These are phyloP conservation scores for Melocanna baccifera DNA, from an alignment of 176 grass and related monocot genomes.

Conservation along the genomic window DNA sequence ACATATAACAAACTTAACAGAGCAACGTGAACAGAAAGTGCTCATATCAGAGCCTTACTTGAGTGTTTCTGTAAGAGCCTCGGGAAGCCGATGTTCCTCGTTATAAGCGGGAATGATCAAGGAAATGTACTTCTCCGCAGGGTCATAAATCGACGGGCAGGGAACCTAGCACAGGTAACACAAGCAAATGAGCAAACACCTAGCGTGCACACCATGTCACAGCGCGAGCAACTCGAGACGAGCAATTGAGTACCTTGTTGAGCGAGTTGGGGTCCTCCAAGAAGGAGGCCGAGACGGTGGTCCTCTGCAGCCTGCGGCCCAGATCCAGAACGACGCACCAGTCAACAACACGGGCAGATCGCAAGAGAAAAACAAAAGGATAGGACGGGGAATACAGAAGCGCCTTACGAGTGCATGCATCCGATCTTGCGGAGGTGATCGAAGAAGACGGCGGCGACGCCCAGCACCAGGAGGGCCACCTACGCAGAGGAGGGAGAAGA, in stretches of 20 bases:
- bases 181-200: constrained; percentile 30
- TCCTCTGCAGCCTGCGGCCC: constrained; percentile 62
- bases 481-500: constrained; percentile 33
- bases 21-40: background rate
- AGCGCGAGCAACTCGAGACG: background rate
- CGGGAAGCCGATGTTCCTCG: constrained; percentile 70
- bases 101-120: constrained; percentile 87
- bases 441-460: constrained; percentile 63
- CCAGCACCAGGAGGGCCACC: constrained; percentile 47
- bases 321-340: constrained; percentile 33
- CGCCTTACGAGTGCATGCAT: constrained; percentile 72
- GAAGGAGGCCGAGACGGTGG: constrained; percentile 51
- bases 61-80: constrained; percentile 67
- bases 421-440: constrained; percentile 87
- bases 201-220: background rate
- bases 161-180: constrained; percentile 53
- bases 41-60: constrained; percentile 42
- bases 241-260: constrained; percentile 58
- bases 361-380: background rate
- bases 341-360: constrained; percentile 28
- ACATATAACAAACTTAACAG: background rate
- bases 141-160: constrained; percentile 80
- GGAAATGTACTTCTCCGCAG: constrained; percentile 81
- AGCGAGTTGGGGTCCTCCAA: constrained; percentile 92
- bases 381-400: background rate